A percentile compares a stretch with the other conserved stretches of the same genome.
These are phyloP conservation scores for Polyporus tsugae DNA, from an alignment of 1,284 basidiomycete species.

Conservation along the genomic window DNA sequence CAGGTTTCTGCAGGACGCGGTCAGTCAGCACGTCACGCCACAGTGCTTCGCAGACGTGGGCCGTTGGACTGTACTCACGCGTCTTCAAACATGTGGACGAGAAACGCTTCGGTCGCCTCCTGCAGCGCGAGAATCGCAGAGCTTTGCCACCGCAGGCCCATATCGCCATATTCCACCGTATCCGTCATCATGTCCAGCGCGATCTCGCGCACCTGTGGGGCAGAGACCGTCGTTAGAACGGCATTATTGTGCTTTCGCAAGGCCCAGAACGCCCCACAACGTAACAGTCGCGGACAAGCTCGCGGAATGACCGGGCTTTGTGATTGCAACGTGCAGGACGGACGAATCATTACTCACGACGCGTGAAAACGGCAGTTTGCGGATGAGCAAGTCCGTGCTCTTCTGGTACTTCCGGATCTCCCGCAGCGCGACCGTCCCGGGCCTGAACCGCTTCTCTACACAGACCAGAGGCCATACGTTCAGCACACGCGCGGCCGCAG, in stretches of 20 bases:
- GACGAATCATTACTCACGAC: slow-evolving; percentile 58
- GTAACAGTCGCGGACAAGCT: not conserved
- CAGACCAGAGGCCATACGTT: not conserved
- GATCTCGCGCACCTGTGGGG: slow-evolving; percentile 86
- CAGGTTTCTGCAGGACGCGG: slow-evolving; percentile 70
- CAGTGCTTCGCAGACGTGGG: slow-evolving; percentile 4
- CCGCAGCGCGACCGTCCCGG: slow-evolving; percentile 88
- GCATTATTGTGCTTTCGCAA: not conserved
- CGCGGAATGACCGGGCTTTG: slow-evolving; percentile 17
- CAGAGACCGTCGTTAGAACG: not conserved
- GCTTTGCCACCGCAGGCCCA: slow-evolving; percentile 89
- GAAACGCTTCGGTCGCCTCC: slow-evolving; percentile 93
- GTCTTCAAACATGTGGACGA: slow-evolving; percentile 96
- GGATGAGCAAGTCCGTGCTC: slow-evolving; percentile 87
- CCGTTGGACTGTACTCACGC: slow-evolving; percentile 65
- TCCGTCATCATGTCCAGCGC: slow-evolving; percentile 87
- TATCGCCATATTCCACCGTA: slow-evolving; percentile 63
- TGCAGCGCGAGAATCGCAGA: slow-evolving; percentile 91
- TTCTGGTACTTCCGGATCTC: slow-evolving; percentile 97
- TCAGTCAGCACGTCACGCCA: slow-evolving; percentile 6
- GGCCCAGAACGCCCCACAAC: not conserved
- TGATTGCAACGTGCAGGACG: slow-evolving; percentile 1
- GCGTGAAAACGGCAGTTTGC: slow-evolving; percentile 91
- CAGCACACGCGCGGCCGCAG: not conserved
- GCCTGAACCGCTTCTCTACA: slow-evolving; percentile 72